Evolutionary conservation across 768 basidiomycete species (phyloP), one percentile per base, ranked within the genome.

Genomic region (Dentipellis sp.): DNA sequence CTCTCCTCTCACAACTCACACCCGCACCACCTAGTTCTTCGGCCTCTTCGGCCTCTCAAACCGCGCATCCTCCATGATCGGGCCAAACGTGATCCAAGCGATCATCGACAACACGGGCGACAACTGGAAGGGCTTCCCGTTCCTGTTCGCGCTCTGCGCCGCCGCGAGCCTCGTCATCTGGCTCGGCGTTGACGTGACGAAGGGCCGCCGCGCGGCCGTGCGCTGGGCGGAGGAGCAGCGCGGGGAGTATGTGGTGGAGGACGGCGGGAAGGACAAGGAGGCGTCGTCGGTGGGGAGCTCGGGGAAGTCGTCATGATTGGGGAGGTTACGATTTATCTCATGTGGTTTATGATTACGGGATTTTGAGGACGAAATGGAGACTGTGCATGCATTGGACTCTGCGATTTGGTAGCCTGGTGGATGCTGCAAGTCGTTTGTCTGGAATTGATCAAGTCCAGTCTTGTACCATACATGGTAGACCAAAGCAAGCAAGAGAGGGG

Each of bases 71-170:
- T 87, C 84, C 2, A 88, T 91, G 80, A 82, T 92, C 46, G 91
- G 90, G 0, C 89, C 90, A 0, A 91, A 88, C 59, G 88, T 91
- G 9, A 84, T 91, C 39, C 87, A 91, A 65, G 87, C 82, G 2
- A 90, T 91, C 65, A 91, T 93, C 56, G 74, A 90, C 68, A 72
- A 71, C 50, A 75, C 81, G 2, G 84, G 83, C 0, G 76, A 82
- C 66, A 90, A 87, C 65, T 91, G 90, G 90, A 76, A 79, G 64
- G 90, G 90, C 0, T 92, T 92, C 67, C 86, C 88, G 2, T 91
- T 92, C 72, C 71, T 92, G 21, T 91, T 92, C 62, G 84, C 81
- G 29, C 69, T 91, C 8, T 90, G 87, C 61, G 65, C 72, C 10
- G 64, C 69, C 19, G 88, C 90, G 1, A 84, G 83, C 29, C 19